Percentiles rank a stretch among this genome's conserved stretches.
Conservation (phyloP, 768 basidiomycete species). For the Cytidiella melzeri region DNA sequence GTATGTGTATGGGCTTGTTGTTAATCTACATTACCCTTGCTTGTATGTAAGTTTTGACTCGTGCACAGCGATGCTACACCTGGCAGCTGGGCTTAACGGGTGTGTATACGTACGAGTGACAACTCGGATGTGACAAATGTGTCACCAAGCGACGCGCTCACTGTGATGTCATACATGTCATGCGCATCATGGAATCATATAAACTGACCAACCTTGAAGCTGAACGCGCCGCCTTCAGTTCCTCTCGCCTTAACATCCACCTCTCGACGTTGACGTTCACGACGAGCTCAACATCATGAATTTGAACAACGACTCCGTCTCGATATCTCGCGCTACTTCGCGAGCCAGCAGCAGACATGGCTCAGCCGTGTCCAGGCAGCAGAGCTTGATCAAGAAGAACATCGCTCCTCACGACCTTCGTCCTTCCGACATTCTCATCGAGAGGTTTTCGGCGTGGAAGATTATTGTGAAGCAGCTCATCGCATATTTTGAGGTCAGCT, state of each 20-base stretch:
- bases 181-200: no score
- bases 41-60: no score
- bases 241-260: no score
- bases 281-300: no score
- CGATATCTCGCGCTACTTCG: constrained; percentile 67
- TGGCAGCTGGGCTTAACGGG: no score
- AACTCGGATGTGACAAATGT: no score
- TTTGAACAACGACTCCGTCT: constrained; percentile 39
- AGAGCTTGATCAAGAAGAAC: constrained; percentile 92
- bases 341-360: constrained; percentile 50
- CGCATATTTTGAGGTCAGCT: constrained; percentile 71
- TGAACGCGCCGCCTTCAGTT: no score
- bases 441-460: constrained; percentile 93
- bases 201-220: no score
- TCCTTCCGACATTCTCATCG: constrained; percentile 94
- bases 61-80: no score
- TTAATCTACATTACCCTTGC: background rate
- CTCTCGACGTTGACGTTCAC: constrained; percentile 2
- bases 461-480: constrained; percentile 94
- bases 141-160: no score
- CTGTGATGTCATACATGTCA: no score
- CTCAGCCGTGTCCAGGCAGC: constrained; percentile 71
- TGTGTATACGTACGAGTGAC: no score
- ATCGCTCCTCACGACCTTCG: constrained; percentile 84
- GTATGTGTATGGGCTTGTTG: background rate